Evolutionary conservation across 805 yeast genomes (phyloP).

Genomic region (Candida lessepsii): DNA sequence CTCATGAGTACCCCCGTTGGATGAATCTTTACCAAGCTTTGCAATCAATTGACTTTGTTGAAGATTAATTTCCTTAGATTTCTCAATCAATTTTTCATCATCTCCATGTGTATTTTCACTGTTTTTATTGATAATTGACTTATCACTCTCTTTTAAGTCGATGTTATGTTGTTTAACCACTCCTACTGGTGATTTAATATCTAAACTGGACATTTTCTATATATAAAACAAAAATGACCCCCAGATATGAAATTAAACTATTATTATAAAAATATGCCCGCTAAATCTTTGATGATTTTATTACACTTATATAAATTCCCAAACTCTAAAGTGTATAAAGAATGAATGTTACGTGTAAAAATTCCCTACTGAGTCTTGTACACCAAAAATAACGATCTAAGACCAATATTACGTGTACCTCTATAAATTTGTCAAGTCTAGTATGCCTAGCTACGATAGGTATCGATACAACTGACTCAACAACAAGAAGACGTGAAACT

Average conservation of each 20-base stretch:
- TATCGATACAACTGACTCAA: neutral
- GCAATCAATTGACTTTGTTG: conserved; percentile 2
- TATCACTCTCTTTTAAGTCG: neutral
- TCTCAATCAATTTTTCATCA: conserved; percentile 1
- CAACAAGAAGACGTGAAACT: neutral
- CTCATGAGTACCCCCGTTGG: neutral
- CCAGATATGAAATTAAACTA: too few relatives aligned
- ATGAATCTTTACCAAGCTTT: conserved; percentile 1
- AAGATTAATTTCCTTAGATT: conserved; percentile 1
- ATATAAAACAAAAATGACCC: too few relatives aligned
- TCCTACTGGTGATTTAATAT: neutral
- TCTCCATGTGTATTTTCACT: neutral
- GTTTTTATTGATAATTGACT: neutral
- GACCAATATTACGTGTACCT: too few relatives aligned
- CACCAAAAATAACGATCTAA: too few relatives aligned
- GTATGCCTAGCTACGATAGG: neutral
- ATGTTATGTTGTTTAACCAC: neutral
- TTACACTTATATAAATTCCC: neutral
- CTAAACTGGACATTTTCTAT: neutral
- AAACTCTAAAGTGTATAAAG: neutral
- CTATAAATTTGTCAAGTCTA: too few relatives aligned
- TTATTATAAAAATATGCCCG: too few relatives aligned
- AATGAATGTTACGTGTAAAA: conserved; percentile 1
- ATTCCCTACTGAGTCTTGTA: conserved; percentile 1
- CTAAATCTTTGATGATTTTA: too few relatives aligned